A percentile compares a stretch with the other conserved stretches of the same genome.
phyloP scores from a whole-genome alignment of 164 flowering plant genomes.

The Platanus orientalis region DNA sequence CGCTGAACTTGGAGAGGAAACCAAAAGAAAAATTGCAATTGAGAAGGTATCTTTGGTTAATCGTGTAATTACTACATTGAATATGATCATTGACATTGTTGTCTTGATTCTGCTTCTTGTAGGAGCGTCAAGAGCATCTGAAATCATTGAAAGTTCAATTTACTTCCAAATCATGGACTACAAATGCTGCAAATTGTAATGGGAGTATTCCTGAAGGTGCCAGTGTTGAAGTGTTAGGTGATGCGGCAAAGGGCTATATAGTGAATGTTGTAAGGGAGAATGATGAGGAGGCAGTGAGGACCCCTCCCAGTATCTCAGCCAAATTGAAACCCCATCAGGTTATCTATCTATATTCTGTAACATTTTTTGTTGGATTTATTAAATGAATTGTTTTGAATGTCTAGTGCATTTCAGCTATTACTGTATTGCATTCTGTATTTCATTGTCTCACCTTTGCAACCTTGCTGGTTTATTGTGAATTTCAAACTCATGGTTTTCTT shows the following conservation, averaged over 20 bases:
- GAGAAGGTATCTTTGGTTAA: slow-evolving; percentile 92
- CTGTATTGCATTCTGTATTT: too few species aligned
- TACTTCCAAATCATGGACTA: slow-evolving; percentile 44
- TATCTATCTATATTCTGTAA: background rate
- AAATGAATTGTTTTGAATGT: background rate
- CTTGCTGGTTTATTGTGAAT: too few species aligned
- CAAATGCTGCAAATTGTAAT: slow-evolving; percentile 31
- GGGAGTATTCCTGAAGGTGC: slow-evolving; percentile 47
- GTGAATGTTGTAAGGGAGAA: slow-evolving; percentile 92
- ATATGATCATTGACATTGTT: background rate
- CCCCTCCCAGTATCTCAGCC: slow-evolving; percentile 84
- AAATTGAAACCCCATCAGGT: slow-evolving; percentile 95
- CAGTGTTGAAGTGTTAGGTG: slow-evolving; percentile 68
- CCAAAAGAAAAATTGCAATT: slow-evolving; percentile 88
- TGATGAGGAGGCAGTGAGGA: slow-evolving; percentile 84
- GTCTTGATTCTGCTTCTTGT: slow-evolving; percentile 12
- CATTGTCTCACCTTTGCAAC: too few species aligned
- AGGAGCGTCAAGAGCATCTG: slow-evolving; percentile 97
- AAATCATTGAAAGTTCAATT: slow-evolving; percentile 71
- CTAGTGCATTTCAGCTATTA: background rate
- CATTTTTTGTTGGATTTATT: background rate
- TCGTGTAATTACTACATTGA: too few species aligned
- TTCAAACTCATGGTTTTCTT: too few species aligned
- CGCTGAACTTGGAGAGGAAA: slow-evolving; percentile 94
- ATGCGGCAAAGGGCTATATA: slow-evolving; percentile 70